Evolutionary conservation across 2,329 filamentous ascomycete species (phyloP), one percentile per base, ranked within the genome.

Genomic region (Monilinia laxa): DNA sequence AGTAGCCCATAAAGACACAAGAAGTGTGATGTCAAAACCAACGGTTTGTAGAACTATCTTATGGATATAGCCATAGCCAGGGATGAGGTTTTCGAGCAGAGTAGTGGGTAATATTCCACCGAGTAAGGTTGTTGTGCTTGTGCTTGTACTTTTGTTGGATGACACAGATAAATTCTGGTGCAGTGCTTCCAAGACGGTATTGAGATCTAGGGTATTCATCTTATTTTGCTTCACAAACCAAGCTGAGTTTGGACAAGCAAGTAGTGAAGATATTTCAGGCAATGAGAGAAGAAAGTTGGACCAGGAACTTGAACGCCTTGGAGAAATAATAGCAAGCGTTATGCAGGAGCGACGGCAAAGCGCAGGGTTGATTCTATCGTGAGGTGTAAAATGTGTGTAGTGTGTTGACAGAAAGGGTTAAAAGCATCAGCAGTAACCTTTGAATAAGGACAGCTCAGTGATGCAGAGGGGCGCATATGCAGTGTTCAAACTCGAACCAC

Each of bases 31-130:
- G 67, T 76, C 74, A 58, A 76, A 71, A 18, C 72, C 71, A 53
- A 74, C 71, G 35, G 65, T 70, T 60, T 68, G 68, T 31, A 76
- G 72, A 28, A 75, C 54, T 52, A 76, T 72, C 38, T 72, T 73
- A 52, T 75, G 74, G 47, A 75, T 73, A 14, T 71, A 70, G 12
- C 71, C 70, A 68, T 76, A 77, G 25, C 75, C 75, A 3, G 75
- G 75, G 47, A 77, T 73, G 66, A 77, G 73, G 3, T 72, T 71
- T 51, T 77, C 75, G 6, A 77, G 69, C 14, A 74, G 69, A 16
- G 68, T 72, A 38, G 71, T 72, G 25, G 73, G 71, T 14, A 71
- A 70, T 25, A 75, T 65, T 2, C 45, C 62, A 9, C 40, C 42
- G 5, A 54, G 23, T 4, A 65, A 20, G n/a, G 62, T 53, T 18